Conservation (phyloP, 371 early-diverging fungal species). For the Mortierella sp. region DNA sequence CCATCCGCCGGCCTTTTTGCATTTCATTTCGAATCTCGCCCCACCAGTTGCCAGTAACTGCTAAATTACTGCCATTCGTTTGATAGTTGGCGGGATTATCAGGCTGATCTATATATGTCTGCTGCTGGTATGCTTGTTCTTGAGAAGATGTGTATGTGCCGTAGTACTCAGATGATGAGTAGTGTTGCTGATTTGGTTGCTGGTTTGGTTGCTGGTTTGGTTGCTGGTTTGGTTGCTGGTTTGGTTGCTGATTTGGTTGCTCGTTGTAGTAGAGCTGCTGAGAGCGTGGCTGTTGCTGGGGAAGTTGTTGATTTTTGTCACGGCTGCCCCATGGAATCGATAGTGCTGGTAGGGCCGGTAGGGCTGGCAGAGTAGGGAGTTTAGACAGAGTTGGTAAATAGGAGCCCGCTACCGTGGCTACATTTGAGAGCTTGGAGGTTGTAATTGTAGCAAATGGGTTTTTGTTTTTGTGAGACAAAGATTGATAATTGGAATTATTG, state of each 20-base stretch:
- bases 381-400: slow-evolving; percentile 45
- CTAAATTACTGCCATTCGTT: slow-evolving; percentile 2
- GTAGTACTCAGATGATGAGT: not conserved
- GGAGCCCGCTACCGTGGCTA: slow-evolving; percentile 41
- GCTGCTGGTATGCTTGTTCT: slow-evolving; percentile 14
- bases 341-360: slow-evolving; percentile 23
- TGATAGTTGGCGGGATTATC: not conserved
- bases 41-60: slow-evolving; percentile 28
- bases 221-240: no score
- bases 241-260: slow-evolving; percentile 11
- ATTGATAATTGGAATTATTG: slow-evolving; percentile 36
- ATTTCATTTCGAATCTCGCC: slow-evolving; percentile 38
- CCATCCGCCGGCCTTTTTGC: slow-evolving; percentile 48
- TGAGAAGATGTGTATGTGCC: slow-evolving; percentile 8
- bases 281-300: slow-evolving; percentile 30
- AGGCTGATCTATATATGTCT: not conserved
- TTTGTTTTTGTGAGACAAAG: slow-evolving; percentile 17
- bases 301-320: slow-evolving; percentile 30
- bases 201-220: no score
- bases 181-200: slow-evolving; percentile 9
- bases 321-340: slow-evolving; percentile 29
- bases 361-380: slow-evolving; percentile 24
- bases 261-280: slow-evolving; percentile 5
- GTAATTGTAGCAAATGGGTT: slow-evolving; percentile 31
- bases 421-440: slow-evolving; percentile 41